A percentile compares a stretch with the other conserved stretches of the same genome.
These are phyloP conservation scores for Lodderomyces metapsilosis DNA, from an alignment of 1,139 yeast species.

Conservation along the genomic window DNA sequence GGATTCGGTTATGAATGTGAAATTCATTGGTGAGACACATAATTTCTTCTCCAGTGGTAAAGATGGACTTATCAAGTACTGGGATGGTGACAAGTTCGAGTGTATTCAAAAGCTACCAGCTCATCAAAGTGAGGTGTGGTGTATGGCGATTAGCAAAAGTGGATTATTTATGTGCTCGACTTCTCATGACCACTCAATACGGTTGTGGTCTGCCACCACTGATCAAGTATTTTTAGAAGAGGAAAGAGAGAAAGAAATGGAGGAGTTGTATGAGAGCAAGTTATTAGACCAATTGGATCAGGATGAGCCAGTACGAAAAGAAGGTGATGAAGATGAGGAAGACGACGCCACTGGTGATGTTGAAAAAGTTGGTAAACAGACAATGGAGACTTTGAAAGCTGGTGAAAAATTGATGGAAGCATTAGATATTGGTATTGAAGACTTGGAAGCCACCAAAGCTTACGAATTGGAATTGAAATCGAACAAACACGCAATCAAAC, in stretches of 20 bases:
- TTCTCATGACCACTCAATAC: constrained; percentile 89
- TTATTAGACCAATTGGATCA: constrained; percentile 65
- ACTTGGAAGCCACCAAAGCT: constrained; percentile 57
- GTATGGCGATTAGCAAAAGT: constrained; percentile 69
- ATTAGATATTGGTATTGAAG: constrained; percentile 75
- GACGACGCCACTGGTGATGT: constrained; percentile 46
- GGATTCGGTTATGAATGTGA: constrained; percentile 88
- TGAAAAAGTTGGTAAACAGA: constrained; percentile 73
- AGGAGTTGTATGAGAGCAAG: constrained; percentile 81
- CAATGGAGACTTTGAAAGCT: constrained; percentile 88
- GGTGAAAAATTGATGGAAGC: constrained; percentile 96
- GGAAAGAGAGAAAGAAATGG: constrained; percentile 93
- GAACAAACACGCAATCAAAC: constrained; percentile 49
- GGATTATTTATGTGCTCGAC: constrained; percentile 80
- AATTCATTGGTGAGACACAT: constrained; percentile 79
- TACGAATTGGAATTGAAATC: constrained; percentile 41
- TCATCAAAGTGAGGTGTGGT: constrained; percentile 95
- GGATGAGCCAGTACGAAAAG: constrained; percentile 29
- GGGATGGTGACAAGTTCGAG: constrained; percentile 98
- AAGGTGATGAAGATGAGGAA: constrained; percentile 32
- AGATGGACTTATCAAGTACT: constrained; percentile 85
- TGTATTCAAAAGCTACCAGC: constrained; percentile 84
- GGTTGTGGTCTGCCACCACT: constrained; percentile 89
- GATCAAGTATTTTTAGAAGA: constrained; percentile 95
- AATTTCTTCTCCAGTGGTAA: constrained; percentile 89